Conservation (phyloP, 2,329 filamentous ascomycete species). For the Macrophomina phaseolina region DNA sequence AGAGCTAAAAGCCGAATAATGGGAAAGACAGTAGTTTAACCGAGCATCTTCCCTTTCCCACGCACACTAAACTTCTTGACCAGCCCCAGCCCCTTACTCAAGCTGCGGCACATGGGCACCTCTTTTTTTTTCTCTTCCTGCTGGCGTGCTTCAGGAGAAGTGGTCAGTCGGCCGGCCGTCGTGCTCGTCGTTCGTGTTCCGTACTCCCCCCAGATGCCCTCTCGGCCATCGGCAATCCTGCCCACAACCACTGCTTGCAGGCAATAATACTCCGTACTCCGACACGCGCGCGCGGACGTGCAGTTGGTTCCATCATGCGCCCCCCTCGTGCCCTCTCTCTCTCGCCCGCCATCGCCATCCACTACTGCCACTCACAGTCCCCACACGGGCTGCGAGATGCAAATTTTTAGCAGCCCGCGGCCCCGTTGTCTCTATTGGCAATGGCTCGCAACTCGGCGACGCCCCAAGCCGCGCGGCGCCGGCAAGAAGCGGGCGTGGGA, state of each 20-base stretch:
- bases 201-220: background rate
- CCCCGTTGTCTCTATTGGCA: background rate
- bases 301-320: background rate
- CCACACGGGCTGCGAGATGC: background rate
- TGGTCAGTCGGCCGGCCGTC: too few species aligned
- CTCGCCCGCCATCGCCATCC: background rate
- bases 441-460: background rate
- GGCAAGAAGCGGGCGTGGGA: background rate
- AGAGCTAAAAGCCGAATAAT: background rate
- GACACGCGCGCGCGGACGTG: background rate
- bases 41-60: background rate
- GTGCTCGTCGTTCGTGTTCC: too few species aligned
- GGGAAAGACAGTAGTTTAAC: background rate
- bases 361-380: too few species aligned
- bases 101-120: too few species aligned
- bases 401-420: background rate
- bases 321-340: background rate
- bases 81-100: too few species aligned
- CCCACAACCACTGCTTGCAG: background rate
- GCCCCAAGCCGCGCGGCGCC: background rate
- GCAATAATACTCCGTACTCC: background rate
- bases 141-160: too few species aligned
- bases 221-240: background rate
- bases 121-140: too few species aligned
- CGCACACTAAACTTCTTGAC: too few species aligned